Conservation (phyloP, 83 land plant species). For the Diphasiastrum complanatum region DNA sequence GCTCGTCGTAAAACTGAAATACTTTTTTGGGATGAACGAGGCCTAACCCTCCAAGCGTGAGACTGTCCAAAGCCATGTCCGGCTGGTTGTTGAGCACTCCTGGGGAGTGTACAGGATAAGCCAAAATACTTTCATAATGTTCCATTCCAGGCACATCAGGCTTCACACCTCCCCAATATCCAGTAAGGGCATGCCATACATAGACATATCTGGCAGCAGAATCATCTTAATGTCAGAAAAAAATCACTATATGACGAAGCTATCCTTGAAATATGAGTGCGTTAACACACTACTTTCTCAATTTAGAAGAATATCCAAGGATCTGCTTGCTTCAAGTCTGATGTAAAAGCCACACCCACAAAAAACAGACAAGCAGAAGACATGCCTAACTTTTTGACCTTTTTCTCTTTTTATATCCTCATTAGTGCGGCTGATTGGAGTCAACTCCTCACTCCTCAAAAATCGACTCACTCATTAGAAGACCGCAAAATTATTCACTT, state of each 20-base stretch:
- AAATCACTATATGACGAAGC: neutral
- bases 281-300: neutral
- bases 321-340: no score
- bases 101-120: constrained; percentile 59
- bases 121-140: constrained; percentile 48
- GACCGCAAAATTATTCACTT: no score
- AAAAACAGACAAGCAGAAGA: no score
- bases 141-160: constrained; percentile 58
- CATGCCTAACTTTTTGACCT: no score
- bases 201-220: constrained; percentile 54
- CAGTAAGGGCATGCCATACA: constrained; percentile 92
- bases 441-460: no score
- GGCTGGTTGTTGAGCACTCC: constrained; percentile 75
- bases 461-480: no score
- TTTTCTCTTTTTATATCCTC: no score
- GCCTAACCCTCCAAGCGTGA: constrained; percentile 73
- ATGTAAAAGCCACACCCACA: no score
- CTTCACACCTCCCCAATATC: constrained; percentile 94
- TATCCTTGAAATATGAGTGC: no score
- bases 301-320: no score
- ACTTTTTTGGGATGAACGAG: constrained; percentile 61
- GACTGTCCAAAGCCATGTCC: constrained; percentile 44
- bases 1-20: constrained; percentile 62
- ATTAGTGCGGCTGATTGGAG: no score
- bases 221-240: neutral